These are phyloP conservation scores for Plectosphaerella plurivora DNA, from an alignment of 2,329 filamentous ascomycete genomes.

Conservation along the genomic window DNA sequence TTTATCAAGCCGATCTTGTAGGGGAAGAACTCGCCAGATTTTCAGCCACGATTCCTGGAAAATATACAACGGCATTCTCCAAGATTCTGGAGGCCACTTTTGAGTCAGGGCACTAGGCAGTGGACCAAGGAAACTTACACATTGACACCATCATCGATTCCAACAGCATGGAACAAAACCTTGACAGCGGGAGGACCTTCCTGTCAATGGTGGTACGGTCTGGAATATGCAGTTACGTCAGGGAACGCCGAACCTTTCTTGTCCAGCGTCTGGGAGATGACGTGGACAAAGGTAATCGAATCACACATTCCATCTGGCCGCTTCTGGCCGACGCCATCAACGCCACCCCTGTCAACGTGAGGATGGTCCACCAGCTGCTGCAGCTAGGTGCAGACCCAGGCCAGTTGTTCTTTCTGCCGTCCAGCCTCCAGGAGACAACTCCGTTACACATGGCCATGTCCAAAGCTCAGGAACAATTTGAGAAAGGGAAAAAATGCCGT, in stretches of 20 bases:
- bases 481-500: too few species aligned
- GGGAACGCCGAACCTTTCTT: not conserved
- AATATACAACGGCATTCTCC: too few species aligned
- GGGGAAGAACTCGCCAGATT: too few species aligned
- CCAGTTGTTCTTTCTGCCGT: not conserved
- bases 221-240: not conserved
- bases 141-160: not conserved
- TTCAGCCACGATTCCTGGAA: too few species aligned
- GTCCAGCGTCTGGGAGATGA: not conserved
- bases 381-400: not conserved
- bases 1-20: too few species aligned
- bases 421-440: not conserved
- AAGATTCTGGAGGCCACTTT: not conserved
- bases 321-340: not conserved
- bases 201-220: not conserved
- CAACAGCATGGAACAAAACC: not conserved
- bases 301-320: not conserved
- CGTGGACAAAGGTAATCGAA: not conserved
- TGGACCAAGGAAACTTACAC: not conserved
- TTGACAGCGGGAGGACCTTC: not conserved
- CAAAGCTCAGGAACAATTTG: too few species aligned
- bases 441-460: not conserved
- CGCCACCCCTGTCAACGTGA: not conserved
- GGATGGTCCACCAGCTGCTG: not conserved
- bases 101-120: not conserved